Base-by-base conservation (phyloP, 805 yeast species). In the Candida sanyiensis region DNA sequence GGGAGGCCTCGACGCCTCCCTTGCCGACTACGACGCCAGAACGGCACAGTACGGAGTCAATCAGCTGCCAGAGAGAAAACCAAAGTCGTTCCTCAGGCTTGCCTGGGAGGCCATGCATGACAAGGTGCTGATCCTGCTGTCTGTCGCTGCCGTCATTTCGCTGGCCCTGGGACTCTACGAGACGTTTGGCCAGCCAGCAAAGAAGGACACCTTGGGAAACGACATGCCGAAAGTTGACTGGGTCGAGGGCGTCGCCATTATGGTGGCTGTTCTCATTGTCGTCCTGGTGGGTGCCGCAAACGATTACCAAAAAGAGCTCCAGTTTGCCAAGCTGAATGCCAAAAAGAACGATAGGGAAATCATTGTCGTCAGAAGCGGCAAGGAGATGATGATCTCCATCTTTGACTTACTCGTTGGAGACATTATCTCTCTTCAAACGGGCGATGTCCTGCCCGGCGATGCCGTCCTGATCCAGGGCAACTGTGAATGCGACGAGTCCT, bases 221-320 rank as follows among this genome's bases (percentile, higher is more conserved):
- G 68, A 76, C 16, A 59, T 78, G 39, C 96, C 97, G 13, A 75
- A 79, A 52, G 94, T 93, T 23, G 96, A 90, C 53, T 93, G 97
- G 97, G 96, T 94, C 34, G 99, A 93, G 67, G 99, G 99, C 50
- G 95, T 89, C 27, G 99, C 98, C 28, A 93, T 93, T 56, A 75
- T 93, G 50, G 83, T 83, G 4, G 99, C 99, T 16, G 84, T 93
- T 18, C 53, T 77, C 5, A 90, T 93, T 43, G 97, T 93, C 24
- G 96, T 90, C 5, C 48, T 86, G 3, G 98, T 94, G 11, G 95
- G 97, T 35, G 93, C 96, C 2, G 82, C 76, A n/a, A 93, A 93
- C 60, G 98, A 93, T 63, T 93, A 83, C 67, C 96, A 93, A 58
- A 94, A 94, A 59, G 98, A 93, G 59, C 67, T 87, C 12, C 98